A percentile compares a stretch with the other conserved stretches of the same genome.
Conservation (phyloP, 192 early-diverging fungal genomes). For the Pilaira anomala region DNA sequence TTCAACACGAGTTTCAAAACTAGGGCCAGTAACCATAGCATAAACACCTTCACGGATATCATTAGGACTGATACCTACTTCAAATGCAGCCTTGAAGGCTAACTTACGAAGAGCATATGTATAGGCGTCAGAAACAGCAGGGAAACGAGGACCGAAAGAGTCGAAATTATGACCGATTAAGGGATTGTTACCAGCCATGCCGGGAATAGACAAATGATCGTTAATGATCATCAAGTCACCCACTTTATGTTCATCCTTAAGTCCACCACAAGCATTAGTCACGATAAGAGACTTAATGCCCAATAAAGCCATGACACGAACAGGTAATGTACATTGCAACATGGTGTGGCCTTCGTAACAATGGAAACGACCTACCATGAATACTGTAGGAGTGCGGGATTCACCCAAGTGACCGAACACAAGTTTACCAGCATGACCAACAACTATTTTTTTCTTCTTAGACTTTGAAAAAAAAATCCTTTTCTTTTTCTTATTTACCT, state of each 20-base stretch:
- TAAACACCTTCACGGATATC: conserved; percentile 79
- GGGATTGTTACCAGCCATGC: conserved; percentile 71
- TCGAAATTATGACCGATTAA: conserved; percentile 83
- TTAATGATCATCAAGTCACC: conserved; percentile 81
- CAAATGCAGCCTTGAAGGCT: conserved; percentile 61
- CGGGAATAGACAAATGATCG: conserved; percentile 79
- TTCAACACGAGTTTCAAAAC: conserved; percentile 88
- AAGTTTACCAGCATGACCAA: conserved; percentile 75
- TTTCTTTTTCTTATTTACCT: conserved; percentile 38
- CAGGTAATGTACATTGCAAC: conserved; percentile 76
- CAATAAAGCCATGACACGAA: conserved; percentile 81
- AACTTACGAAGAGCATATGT: conserved; percentile 70
- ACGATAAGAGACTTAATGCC: conserved; percentile 77
- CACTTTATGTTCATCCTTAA: conserved; percentile 72
- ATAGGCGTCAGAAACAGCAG: conserved; percentile 83
- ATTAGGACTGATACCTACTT: conserved; percentile 40
- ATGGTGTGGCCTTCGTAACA: conserved; percentile 86
- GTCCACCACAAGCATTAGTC: conserved; percentile 83
- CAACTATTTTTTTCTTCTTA: conserved; percentile 40
- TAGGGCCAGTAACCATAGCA: conserved; percentile 83
- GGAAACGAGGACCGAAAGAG: conserved; percentile 84
- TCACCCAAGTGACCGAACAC: conserved; percentile 81
- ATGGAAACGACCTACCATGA: conserved; percentile 89
- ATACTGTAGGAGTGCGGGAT: conserved; percentile 59
- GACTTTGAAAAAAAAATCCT: background rate